Percentiles rank a stretch among this genome's conserved stretches.
phyloP scores from a whole-genome alignment of 2,329 filamentous ascomycete species.

The Monilinia fructigena region DNA sequence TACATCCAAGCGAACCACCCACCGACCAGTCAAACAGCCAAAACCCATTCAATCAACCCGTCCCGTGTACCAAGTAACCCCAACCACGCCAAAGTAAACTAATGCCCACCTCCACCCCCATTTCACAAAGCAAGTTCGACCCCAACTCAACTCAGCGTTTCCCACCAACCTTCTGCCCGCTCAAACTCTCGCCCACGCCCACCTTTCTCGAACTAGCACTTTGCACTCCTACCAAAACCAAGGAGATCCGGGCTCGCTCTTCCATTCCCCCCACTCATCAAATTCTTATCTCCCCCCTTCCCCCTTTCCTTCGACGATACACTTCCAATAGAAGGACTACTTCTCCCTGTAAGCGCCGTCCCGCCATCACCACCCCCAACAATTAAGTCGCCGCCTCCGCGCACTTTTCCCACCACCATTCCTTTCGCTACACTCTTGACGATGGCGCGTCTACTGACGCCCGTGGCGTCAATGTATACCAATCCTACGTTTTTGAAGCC shows the following conservation, averaged over 20 bases:
- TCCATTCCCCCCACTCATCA: constrained; percentile 28
- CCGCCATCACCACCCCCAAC: constrained; percentile 58
- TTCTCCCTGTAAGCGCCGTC: constrained; percentile 18
- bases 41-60: not conserved
- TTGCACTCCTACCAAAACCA: constrained; percentile 31
- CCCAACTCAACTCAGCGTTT: not conserved
- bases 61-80: too few species aligned
- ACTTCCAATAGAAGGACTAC: constrained; percentile 30
- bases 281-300: constrained; percentile 30
- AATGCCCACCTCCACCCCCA: not conserved
- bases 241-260: constrained; percentile 29
- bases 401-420: constrained; percentile 84
- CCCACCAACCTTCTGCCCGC: constrained; percentile 29
- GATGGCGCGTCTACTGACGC: constrained; percentile 83
- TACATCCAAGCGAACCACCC: not conserved
- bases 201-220: constrained; percentile 31
- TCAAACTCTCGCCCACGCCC: constrained; percentile 31
- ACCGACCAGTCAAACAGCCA: not conserved
- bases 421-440: constrained; percentile 95
- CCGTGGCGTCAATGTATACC: constrained; percentile 95
- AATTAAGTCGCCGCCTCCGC: constrained; percentile 69
- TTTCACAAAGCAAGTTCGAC: too few species aligned
- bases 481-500: constrained; percentile 95
- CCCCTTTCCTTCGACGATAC: constrained; percentile 26
- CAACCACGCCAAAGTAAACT: not conserved